Evolutionary conservation across 2,329 filamentous ascomycete genomes (phyloP), one percentile per base, ranked within the genome.

Genomic region (Fusarium albosuccineum): DNA sequence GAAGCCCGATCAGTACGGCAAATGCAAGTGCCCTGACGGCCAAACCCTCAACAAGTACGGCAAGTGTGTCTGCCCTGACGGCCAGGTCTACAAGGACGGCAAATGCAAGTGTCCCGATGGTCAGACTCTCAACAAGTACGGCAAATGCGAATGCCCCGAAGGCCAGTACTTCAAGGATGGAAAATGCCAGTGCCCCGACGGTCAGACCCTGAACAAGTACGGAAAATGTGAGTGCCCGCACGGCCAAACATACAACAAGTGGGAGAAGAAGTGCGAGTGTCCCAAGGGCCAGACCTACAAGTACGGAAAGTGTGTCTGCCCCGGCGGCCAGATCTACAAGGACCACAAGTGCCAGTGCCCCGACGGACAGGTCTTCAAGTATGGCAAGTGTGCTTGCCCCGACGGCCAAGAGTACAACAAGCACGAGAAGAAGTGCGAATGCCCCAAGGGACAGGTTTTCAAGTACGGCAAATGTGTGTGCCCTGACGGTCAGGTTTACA

Each of bases 161-260:
- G 57, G 57, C 5, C 49, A 62, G 11, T 14, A 49, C 13, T 59
- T 63, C 46, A 44, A 50, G 30, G 16, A 49, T n/a, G 44, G 27
- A 14, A 36, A 34, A 22, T 36, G 45, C 8, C 29, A 39, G 4
- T 66, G 63, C 36, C 64, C 64, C 6, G 5, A 54, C 9, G 64
- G 64, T n/a, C 22, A 45, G 33, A 33, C 27, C 33, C 16, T 27
- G 22, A 6, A 5, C 13, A 26, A 54, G 40, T 45, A 48, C 42
- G 30, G 30, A 11, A 41, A 50, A 22, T 66, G 64, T 11, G 62
- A 44, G 10, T 68, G 66, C 44, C 37, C 44, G 29, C 41, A 66
- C 34, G 64, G 64, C 0, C 51, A 52, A 5, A 27, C 22, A 4
- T 49, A 22, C 8, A 51, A 51, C 48, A 51, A 51, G 48, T 3